Base-by-base conservation (phyloP, 768 basidiomycete genomes). In the Hericium rajendrae region DNA sequence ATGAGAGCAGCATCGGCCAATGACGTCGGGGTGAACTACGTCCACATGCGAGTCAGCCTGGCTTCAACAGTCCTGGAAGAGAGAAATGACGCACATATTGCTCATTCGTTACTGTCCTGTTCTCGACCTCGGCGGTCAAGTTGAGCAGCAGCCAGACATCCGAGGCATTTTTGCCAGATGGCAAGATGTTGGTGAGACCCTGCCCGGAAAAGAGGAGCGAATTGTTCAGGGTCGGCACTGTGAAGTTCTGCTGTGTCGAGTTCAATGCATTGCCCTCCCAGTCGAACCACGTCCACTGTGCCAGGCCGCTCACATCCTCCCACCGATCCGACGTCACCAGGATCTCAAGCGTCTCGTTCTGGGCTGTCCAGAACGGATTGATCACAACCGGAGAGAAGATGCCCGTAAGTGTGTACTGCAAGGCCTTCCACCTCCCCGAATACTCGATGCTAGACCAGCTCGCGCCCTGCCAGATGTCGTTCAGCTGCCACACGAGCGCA, bases 391-490 rank as follows among this genome's bases (percentile, higher is more conserved):
- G 78, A 0, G 74, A 68, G 63, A 76, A 82, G 5, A 71, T 70
- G 18, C 66, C 67, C 13, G 77, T 68, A 59, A 78, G 64, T 20
- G 74, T 79, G 60, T 82, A 81, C 57, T 83, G 75, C 56, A 81
- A 68, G 2, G 79, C 80, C 66, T 83, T 82, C 82, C 81, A 82
- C 20, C 82, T 67, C 8, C 82, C 80, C 5, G 78, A 79, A 61
- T 80, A 79, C 62, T 82, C 81, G 62, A 81, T 74, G 52, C 72
- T 71, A 2, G 79, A 73, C 80, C 80, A 82, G 63, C 76, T 79
- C 50, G 76, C 73, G 38, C 76, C 81, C 60, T 82, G 80, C 81
- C 80, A 82, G 55, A 82, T 80, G 64, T 82, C 79, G 61, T 82
- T 81, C 55, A 81, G 71, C 64, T 82, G 80, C 80, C 79, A 82